phyloP scores from a whole-genome alignment of 805 yeast genomes.

The Starmerella asiatica region DNA sequence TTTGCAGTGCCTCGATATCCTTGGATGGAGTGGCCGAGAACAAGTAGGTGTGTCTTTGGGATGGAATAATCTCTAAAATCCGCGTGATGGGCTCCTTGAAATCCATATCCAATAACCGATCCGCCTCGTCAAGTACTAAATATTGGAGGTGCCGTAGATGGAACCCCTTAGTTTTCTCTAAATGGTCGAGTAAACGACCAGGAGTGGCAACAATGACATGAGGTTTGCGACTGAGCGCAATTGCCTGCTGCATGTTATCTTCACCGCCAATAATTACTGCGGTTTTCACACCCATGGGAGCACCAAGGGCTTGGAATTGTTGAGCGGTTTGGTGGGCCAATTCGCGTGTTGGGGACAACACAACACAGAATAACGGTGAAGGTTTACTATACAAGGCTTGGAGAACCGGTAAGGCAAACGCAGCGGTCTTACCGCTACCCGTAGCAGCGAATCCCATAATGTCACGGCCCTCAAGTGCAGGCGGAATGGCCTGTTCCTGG shows the following conservation, averaged over 20 bases:
- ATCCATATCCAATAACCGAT: constrained; percentile 86
- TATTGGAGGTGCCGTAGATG: constrained; percentile 62
- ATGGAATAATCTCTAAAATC: constrained; percentile 71
- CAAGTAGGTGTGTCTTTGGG: constrained; percentile 61
- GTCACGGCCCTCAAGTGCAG: constrained; percentile 80
- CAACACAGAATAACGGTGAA: constrained; percentile 76
- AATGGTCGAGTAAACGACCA: constrained; percentile 75
- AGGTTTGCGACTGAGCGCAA: constrained; percentile 86
- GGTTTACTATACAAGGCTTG: constrained; percentile 86
- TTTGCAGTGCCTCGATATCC: constrained; percentile 83
- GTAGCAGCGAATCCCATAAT: constrained; percentile 94
- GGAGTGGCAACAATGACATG: constrained; percentile 95
- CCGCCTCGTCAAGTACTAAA: constrained; percentile 95
- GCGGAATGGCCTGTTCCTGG: constrained; percentile 82
- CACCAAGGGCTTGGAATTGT: constrained; percentile 87
- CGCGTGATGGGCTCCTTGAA: constrained; percentile 89
- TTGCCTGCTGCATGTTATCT: constrained; percentile 96
- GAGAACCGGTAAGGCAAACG: constrained; percentile 89
- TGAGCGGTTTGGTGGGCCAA: constrained; percentile 57
- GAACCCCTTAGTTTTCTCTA: constrained; percentile 85
- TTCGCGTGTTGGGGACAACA: constrained; percentile 61
- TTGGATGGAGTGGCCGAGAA: constrained; percentile 97
- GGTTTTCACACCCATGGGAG: constrained; percentile 81
- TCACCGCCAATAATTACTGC: constrained; percentile 92
- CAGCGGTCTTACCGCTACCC: constrained; percentile 97